Base-by-base conservation (phyloP, 257 asterid species). In the Marsdenia floribunda region DNA sequence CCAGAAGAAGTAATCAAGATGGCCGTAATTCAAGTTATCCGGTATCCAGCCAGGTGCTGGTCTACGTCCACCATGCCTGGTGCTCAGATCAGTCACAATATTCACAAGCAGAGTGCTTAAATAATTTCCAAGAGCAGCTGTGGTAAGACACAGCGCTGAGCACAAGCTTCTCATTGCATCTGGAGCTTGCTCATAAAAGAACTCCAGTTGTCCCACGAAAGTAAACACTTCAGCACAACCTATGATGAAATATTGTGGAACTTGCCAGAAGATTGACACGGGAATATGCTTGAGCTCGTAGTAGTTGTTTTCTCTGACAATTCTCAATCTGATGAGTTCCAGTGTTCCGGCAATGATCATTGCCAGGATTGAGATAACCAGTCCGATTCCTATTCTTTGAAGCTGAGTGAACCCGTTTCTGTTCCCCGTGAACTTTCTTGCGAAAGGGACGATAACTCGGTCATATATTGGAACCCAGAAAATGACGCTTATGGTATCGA, bases 181-280 rank as follows among this genome's bases (percentile, higher is more conserved):
- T 0, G 96, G 96, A 0, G 91, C 91, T 77, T 88, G 90, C 37
- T 88, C 93, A 44, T 87, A 87, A 81, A 88, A 90, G 61, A 90
- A 88, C 70, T 90, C 96, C 19, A 90, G 38, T 71, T 88, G 93
- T 18, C 96, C 96, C 0, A 86, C 80, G 57, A 80, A 83, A 0
- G 90, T 82, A 46, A 90, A 85, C 6, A 88, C 96, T 76, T 90
- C 96, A 3, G 93, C 93, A 16, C 88, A 88, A 0, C 96, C 96
- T 5, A 88, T 83, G 60, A 90, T 76, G 74, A 90, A 86, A 49
- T 88, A 90, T 35, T 90, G 93, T 18, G 93, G 96, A 12, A 88
- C 89, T 72, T 88, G 96, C 90, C 91, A 88, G 73, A 90, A 90
- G 0, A 90, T 59, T 0, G 96, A 83, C 29, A 90, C 13, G 0